A percentile compares a stretch with the other conserved stretches of the same genome.
Conservation (phyloP, 2,329 filamentous ascomycete species). For the Paecilomyces sp. region DNA sequence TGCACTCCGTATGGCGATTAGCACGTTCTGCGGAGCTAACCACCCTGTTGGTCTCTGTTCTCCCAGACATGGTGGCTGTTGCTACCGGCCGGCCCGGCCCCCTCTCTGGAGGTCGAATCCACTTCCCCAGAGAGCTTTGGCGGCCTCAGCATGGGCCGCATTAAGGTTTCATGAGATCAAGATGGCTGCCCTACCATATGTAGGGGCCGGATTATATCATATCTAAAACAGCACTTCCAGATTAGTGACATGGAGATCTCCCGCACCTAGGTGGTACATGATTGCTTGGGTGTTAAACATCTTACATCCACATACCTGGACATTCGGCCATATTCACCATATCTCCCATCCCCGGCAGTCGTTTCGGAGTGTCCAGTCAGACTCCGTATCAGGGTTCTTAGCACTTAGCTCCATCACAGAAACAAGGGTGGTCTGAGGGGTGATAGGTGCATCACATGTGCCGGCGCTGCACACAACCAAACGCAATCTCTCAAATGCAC, state of each 20-base stretch:
- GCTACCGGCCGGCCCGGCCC: neutral
- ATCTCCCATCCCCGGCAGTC: neutral
- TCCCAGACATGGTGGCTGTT: neutral
- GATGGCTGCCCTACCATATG: neutral
- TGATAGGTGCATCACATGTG: neutral
- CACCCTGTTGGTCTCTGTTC: neutral
- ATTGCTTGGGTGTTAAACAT: neutral
- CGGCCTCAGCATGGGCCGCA: neutral
- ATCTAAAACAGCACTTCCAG: neutral
- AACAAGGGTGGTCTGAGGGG: neutral
- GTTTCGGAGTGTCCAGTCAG: neutral
- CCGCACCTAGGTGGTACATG: neutral
- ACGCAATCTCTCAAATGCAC: neutral
- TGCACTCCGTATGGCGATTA: neutral
- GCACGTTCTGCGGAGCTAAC: neutral
- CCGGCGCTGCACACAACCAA: neutral
- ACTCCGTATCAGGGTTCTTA: neutral
- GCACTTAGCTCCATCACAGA: neutral
- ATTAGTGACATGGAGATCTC: neutral
- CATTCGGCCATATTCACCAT: neutral
- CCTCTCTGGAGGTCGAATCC: neutral
- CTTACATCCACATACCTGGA: neutral
- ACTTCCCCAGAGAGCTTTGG: neutral
- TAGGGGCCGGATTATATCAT: neutral
- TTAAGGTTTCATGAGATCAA: neutral